Evolutionary conservation across 2,329 filamentous ascomycete species (phyloP).

Genomic region (Raffaelea deltoideospora): DNA sequence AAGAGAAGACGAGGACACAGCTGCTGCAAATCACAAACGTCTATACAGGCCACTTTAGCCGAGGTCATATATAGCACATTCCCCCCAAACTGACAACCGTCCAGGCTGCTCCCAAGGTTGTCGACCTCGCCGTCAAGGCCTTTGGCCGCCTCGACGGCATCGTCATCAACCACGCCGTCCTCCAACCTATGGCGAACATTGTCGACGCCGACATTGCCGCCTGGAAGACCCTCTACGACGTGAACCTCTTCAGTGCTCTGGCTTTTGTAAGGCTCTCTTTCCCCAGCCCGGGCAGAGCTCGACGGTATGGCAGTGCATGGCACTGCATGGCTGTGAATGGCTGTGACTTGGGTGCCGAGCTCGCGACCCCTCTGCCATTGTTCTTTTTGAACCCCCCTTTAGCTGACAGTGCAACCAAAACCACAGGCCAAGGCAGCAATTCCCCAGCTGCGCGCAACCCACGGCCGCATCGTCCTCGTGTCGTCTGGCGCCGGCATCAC

Average conservation of each 20-base stretch:
- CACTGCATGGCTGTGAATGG: background rate
- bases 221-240: slow-evolving; percentile 63
- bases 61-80: too few relatives aligned
- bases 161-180: slow-evolving; percentile 73
- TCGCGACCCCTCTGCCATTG: too few relatives aligned
- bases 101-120: slow-evolving; percentile 43
- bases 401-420: slow-evolving; percentile 2
- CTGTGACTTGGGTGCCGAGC: too few relatives aligned
- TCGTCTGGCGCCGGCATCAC: slow-evolving; percentile 62
- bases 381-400: too few relatives aligned
- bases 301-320: background rate
- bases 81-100: background rate
- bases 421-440: slow-evolving; percentile 54
- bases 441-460: slow-evolving; percentile 47
- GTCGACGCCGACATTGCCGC: slow-evolving; percentile 51
- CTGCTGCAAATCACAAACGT: too few relatives aligned
- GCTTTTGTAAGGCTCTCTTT: slow-evolving; percentile 44
- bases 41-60: too few relatives aligned
- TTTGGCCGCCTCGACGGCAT: slow-evolving; percentile 68
- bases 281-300: too few relatives aligned
- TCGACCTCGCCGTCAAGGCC: slow-evolving; percentile 46
- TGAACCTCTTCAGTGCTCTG: slow-evolving; percentile 77
- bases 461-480: slow-evolving; percentile 61
- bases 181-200: slow-evolving; percentile 62
- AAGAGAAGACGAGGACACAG: too few relatives aligned